Percentiles rank a stretch among this genome's conserved stretches.
Evolutionary conservation across 306 rosid species (phyloP).

Genomic region (Trifolium dubium): DNA sequence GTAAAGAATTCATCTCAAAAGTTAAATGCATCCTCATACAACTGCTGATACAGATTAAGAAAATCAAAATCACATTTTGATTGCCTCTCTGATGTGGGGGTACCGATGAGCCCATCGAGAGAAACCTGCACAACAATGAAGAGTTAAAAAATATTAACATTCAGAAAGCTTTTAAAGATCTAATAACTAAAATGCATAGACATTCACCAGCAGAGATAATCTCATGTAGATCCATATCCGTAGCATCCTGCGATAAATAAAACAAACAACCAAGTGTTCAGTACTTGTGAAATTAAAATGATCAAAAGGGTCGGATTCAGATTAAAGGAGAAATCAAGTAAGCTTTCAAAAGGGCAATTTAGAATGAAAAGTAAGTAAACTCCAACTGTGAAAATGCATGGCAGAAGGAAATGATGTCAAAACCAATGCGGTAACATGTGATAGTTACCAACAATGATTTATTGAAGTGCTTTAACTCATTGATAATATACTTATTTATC

Average conservation of each 20-base stretch:
- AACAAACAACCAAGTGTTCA: background rate
- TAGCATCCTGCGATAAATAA: conserved; percentile 59
- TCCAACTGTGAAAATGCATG: conserved; percentile 18
- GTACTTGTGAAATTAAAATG: conserved; percentile 14
- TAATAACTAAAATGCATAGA: conserved; percentile 17
- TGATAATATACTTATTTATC: background rate
- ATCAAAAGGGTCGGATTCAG: background rate
- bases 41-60: conserved; percentile 28
- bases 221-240: conserved; percentile 75
- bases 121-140: conserved; percentile 58
- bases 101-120: conserved; percentile 71
- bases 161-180: conserved; percentile 20
- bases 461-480: background rate
- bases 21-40: conserved; percentile 30
- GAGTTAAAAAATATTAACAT: conserved; percentile 6
- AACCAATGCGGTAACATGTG: background rate
- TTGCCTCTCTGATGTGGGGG: conserved; percentile 63
- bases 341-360: conserved; percentile 3
- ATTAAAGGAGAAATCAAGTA: background rate
- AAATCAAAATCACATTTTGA: conserved; percentile 41
- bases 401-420: conserved; percentile 1
- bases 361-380: background rate
- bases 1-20: background rate
- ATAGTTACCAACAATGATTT: background rate
- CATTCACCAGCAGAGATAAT: conserved; percentile 64